phyloP scores from a whole-genome alignment of 257 asterid genomes.

The Linaria vulgaris region DNA sequence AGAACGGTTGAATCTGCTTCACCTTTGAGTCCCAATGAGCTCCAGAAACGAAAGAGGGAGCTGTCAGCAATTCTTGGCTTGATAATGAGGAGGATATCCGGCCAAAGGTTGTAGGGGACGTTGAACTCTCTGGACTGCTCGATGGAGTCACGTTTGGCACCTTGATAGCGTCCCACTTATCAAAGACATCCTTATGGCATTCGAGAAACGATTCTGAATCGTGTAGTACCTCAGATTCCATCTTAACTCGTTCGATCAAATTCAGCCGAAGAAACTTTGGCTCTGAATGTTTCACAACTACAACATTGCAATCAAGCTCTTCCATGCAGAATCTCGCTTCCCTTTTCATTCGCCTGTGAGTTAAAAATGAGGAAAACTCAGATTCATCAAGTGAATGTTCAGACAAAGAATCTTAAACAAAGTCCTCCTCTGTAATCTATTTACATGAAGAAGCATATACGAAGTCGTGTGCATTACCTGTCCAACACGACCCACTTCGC shows the following conservation, averaged over 20 bases:
- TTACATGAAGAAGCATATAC: conserved; percentile 14
- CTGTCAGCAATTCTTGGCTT: conserved; percentile 47
- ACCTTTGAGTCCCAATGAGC: conserved; percentile 48
- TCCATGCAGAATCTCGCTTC: conserved; percentile 72
- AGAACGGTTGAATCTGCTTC: conserved; percentile 32
- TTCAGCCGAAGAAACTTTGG: conserved; percentile 78
- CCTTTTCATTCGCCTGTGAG: conserved; percentile 55
- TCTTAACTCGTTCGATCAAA: conserved; percentile 45
- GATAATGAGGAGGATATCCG: conserved; percentile 61
- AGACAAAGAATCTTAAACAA: not conserved
- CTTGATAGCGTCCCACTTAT: conserved; percentile 38
- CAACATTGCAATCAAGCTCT: conserved; percentile 72
- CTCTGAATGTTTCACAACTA: conserved; percentile 55
- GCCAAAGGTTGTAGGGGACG: conserved; percentile 37
- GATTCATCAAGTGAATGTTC: not conserved
- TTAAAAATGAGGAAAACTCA: not conserved
- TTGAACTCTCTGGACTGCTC: conserved; percentile 65
- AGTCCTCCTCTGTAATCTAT: not conserved
- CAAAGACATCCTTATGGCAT: conserved; percentile 26
- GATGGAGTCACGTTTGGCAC: conserved; percentile 87
- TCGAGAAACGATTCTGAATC: conserved; percentile 31
- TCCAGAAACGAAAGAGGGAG: conserved; percentile 48
- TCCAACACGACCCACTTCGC: conserved; percentile 83
- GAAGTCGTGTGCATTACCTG: conserved; percentile 49
- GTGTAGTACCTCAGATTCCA: conserved; percentile 24